Percentiles rank a stretch among this genome's conserved stretches.
phyloP scores from a whole-genome alignment of 495 filamentous ascomycete genomes.

The Chaetomium cochliodes region DNA sequence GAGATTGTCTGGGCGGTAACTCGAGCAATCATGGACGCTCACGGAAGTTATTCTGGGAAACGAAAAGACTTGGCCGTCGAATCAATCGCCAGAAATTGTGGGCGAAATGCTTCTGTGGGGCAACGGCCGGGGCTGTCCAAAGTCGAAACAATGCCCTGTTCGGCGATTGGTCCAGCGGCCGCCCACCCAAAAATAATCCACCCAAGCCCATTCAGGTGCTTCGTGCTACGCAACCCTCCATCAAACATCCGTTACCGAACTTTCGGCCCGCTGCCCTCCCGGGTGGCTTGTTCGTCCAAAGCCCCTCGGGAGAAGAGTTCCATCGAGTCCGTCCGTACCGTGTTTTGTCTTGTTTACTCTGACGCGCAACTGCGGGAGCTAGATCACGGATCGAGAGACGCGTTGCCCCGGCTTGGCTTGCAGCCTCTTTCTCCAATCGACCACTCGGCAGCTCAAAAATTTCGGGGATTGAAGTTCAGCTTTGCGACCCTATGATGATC shows the following conservation, averaged over 20 bases:
- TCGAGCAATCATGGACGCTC: too few relatives aligned
- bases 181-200: neutral
- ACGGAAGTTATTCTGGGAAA: neutral
- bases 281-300: neutral
- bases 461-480: too few relatives aligned
- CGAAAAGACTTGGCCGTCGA: neutral
- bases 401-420: neutral
- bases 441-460: too few relatives aligned
- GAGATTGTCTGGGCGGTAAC: too few relatives aligned
- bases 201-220: neutral
- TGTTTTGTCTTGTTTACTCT: neutral
- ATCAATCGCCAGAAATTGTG: neutral
- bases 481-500: too few relatives aligned
- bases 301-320: too few relatives aligned
- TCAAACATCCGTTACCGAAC: neutral
- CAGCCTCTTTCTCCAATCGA: neutral
- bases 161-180: neutral
- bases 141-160: constrained; percentile 1
- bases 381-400: neutral
- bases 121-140: neutral
- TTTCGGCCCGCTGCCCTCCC: neutral
- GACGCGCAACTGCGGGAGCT: neutral
- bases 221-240: neutral
- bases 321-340: too few relatives aligned
- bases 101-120: constrained; percentile 1